These are phyloP conservation scores for Candida stauntonica DNA, from an alignment of 805 yeast species.

Conservation along the genomic window DNA sequence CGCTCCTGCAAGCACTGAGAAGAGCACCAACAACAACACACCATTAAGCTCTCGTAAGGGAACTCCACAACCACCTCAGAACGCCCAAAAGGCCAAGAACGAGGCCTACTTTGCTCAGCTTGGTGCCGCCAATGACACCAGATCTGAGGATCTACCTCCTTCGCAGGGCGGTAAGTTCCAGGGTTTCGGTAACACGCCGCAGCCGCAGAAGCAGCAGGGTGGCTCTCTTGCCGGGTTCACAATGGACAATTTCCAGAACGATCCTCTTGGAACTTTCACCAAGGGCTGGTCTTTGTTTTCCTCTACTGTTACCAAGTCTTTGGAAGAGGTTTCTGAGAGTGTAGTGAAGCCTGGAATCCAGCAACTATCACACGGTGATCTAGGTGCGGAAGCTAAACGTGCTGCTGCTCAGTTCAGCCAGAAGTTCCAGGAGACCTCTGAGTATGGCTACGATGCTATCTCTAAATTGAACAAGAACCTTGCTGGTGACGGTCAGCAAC, in stretches of 20 bases:
- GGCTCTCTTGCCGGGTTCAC: slow-evolving; percentile 55
- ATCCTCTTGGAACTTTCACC: slow-evolving; percentile 85
- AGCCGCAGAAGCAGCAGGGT: slow-evolving; percentile 31
- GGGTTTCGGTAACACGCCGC: slow-evolving; percentile 86
- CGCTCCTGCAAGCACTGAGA: neutral
- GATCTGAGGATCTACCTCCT: slow-evolving; percentile 82
- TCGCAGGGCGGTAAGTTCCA: slow-evolving; percentile 90
- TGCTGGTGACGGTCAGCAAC: slow-evolving; percentile 30
- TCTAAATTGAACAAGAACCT: slow-evolving; percentile 37
- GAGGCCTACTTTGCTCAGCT: slow-evolving; percentile 79
- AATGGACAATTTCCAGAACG: slow-evolving; percentile 65
- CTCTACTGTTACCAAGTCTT: slow-evolving; percentile 76
- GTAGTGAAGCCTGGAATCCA: slow-evolving; percentile 90
- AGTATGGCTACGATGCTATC: slow-evolving; percentile 62
- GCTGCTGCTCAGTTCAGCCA: slow-evolving; percentile 98
- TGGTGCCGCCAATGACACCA: slow-evolving; percentile 64
- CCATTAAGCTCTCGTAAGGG: slow-evolving; percentile 40
- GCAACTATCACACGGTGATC: slow-evolving; percentile 74
- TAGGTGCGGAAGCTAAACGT: slow-evolving; percentile 74
- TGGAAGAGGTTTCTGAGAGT: slow-evolving; percentile 78
- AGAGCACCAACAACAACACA: slow-evolving; percentile 16
- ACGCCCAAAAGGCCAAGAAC: slow-evolving; percentile 44
- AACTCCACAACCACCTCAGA: slow-evolving; percentile 27
- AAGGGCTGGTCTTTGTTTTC: slow-evolving; percentile 96
- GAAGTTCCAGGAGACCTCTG: slow-evolving; percentile 84